Percentiles rank a stretch among this genome's conserved stretches.
These are phyloP conservation scores for Leccinum longicurvipes DNA, from an alignment of 768 basidiomycete genomes.

Conservation along the genomic window DNA sequence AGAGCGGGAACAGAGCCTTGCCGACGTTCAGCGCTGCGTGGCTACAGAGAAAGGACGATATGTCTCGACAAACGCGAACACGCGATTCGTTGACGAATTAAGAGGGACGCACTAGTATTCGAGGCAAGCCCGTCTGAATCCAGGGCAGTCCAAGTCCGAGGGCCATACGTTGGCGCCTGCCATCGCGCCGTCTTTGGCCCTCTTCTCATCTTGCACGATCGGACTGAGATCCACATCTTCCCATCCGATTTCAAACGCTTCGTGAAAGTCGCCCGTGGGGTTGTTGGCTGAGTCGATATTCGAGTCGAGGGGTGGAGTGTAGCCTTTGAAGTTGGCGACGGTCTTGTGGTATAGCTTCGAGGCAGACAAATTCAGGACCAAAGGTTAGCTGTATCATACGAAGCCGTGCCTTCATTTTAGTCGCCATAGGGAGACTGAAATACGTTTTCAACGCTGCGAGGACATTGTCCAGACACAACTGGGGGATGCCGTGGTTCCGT, in stretches of 20 bases:
- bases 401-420: constrained; percentile 59
- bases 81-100: too few relatives aligned
- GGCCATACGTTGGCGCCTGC: constrained; percentile 61
- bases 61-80: not conserved
- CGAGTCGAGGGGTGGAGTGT: constrained; percentile 63
- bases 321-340: constrained; percentile 72
- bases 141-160: constrained; percentile 44
- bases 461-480: constrained; percentile 42
- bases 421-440: constrained; percentile 61
- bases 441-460: constrained; percentile 52
- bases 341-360: constrained; percentile 65
- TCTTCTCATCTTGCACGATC: constrained; percentile 24
- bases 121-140: constrained; percentile 57
- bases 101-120: constrained; percentile 57
- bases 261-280: constrained; percentile 78
- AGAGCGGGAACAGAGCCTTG: constrained; percentile 59
- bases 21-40: constrained; percentile 55
- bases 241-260: constrained; percentile 86
- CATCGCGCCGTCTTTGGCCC: constrained; percentile 52
- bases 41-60: constrained; percentile 35
- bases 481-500: constrained; percentile 70
- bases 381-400: not conserved
- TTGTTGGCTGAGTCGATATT: constrained; percentile 67
- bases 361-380: not conserved
- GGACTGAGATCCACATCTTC: constrained; percentile 40